A percentile compares a stretch with the other conserved stretches of the same genome.
phyloP scores from a whole-genome alignment of 2,329 filamentous ascomycete genomes.

The Venturia aucupariae region DNA sequence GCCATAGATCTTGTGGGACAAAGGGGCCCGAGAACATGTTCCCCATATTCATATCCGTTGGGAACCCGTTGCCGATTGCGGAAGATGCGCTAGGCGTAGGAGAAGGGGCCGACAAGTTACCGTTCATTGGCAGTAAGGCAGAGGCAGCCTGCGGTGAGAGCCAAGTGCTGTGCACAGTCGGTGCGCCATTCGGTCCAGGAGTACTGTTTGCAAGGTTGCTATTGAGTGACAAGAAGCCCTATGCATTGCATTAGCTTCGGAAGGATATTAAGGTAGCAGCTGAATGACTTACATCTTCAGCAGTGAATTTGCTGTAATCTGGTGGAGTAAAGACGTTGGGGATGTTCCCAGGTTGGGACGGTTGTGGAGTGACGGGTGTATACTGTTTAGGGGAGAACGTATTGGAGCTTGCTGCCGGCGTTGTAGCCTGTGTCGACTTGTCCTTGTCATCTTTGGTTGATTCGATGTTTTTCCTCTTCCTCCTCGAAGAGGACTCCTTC shows the following conservation, averaged over 20 bases:
- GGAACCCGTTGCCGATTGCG: not conserved
- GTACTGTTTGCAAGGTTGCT: not conserved
- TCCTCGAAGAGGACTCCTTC: conserved; percentile 66
- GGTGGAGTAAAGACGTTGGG: conserved; percentile 17
- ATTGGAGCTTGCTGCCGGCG: conserved; percentile 15
- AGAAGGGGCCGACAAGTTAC: not conserved
- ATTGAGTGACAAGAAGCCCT: not conserved
- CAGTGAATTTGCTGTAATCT: conserved; percentile 7
- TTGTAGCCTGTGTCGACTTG: conserved; percentile 19
- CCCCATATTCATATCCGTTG: conserved; percentile 21
- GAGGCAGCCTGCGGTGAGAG: conserved; percentile 2
- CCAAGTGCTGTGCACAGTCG: not conserved
- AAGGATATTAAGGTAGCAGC: not conserved
- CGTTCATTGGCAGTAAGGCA: not conserved
- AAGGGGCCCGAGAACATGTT: conserved; percentile 69
- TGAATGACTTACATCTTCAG: conserved; percentile 8
- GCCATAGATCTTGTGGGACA: conserved; percentile 87
- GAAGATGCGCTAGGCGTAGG: conserved; percentile 3
- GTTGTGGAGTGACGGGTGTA: conserved; percentile 12
- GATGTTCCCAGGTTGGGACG: conserved; percentile 15
- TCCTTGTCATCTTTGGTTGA: conserved; percentile 25
- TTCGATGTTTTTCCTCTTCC: conserved; percentile 74
- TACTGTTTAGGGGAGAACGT: not conserved
- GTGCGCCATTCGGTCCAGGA: not conserved
- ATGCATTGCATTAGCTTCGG: not conserved